A percentile compares a stretch with the other conserved stretches of the same genome.
Conservation (phyloP, 768 basidiomycete genomes). For the Podaxis rugospora region DNA sequence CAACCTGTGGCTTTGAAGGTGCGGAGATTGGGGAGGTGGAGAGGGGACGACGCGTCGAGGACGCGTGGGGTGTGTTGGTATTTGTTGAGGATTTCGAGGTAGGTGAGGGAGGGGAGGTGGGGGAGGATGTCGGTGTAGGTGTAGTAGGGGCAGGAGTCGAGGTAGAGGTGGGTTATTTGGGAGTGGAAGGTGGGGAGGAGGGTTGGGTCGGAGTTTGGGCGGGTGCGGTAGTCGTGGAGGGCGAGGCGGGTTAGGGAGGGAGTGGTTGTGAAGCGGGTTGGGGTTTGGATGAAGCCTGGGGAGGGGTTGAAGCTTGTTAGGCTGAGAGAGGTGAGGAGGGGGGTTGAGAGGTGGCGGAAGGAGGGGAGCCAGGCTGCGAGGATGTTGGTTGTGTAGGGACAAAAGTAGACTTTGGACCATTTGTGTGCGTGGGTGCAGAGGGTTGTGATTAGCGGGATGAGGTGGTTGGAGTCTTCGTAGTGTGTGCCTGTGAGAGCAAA, state of each 20-base stretch:
- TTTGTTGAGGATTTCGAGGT: constrained; percentile 9
- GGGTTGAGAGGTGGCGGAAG: constrained; percentile 6
- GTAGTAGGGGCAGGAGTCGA: constrained; percentile 7
- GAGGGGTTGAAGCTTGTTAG: constrained; percentile 1
- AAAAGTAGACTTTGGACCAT: constrained; percentile 7
- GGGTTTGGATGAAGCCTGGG: constrained; percentile 8
- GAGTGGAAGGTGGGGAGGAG: background rate
- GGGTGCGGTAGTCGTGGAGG: constrained; percentile 4
- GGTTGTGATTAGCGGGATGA: background rate
- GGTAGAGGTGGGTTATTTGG: constrained; percentile 7
- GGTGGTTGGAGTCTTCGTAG: background rate
- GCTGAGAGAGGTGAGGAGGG: background rate
- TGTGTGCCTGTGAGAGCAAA: constrained; percentile 7
- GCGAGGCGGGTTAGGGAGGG: background rate
- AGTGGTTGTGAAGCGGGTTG: background rate
- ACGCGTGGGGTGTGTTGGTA: background rate
- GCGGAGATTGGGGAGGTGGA: background rate
- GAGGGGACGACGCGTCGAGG: background rate
- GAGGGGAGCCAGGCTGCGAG: background rate
- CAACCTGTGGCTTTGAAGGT: constrained; percentile 4
- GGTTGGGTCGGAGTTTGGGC: background rate
- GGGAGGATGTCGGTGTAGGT: constrained; percentile 5
- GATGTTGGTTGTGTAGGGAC: constrained; percentile 7
- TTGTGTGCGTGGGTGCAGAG: background rate
- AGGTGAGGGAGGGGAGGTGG: background rate